Base-by-base conservation (phyloP, 352 stramenopile genomes). In the Phytophthora syringae region DNA sequence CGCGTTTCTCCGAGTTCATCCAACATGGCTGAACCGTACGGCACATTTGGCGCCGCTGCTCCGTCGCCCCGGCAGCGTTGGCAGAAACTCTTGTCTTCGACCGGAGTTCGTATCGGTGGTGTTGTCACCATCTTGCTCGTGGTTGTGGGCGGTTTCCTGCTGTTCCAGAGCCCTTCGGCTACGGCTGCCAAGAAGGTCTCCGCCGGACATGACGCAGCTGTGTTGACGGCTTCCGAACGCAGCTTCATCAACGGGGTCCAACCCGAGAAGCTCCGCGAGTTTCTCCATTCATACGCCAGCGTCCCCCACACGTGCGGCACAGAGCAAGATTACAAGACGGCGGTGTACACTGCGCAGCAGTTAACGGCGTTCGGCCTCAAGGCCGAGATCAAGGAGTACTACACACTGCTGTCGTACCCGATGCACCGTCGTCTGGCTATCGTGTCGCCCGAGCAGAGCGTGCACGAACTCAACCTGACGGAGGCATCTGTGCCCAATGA, bases 331-430 rank as follows among this genome's bases (percentile, higher is more conserved):
- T 42, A 42, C 11, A 37, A 54, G 28, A 54, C 18, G 18, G 48
- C 48, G 13, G 32, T 54, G 28, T 42, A 28, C 27, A 54, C 48
- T 16, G 28, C 48, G 4, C 12, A 40, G 28, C 27, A 42, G 28
- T 54, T 54, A 20, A 47, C 40, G 10, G 40, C 18, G 0, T 47
- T 47, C 20, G 40, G 40, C 6, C 40, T 89, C 27, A 64, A 81
- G 13, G 70, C 83, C 34, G 64, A 79, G 40, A 84, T 88, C 34
- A 67, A 84, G 68, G 56, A 85, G 36, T 80, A 92, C 37, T 60
- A 87, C 49, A 79, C 78, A 34, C 59, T 90, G 27, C 64, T 96
- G 7, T 93, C 83, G 21, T 75, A 80, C 42, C 87, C 87, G 0
- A 56, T 81, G 11, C 62, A 61, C 18, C 74, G 69, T 27, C 67